Percentiles rank a stretch among this genome's conserved stretches.
These are phyloP conservation scores for Astraeus odoratus DNA, from an alignment of 768 basidiomycete species.

Conservation along the genomic window DNA sequence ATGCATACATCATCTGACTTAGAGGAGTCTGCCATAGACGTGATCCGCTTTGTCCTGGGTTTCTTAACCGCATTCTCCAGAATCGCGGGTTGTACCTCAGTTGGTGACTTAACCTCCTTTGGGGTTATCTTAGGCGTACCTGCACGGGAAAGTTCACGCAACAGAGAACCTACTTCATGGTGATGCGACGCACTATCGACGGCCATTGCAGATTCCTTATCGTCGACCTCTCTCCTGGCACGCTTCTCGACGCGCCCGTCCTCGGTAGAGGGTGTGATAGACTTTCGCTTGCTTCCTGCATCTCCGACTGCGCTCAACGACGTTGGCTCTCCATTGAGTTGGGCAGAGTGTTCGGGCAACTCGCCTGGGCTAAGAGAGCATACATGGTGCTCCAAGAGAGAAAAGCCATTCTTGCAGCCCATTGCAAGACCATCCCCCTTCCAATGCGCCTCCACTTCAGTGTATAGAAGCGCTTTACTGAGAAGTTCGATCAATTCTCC, in stretches of 20 bases:
- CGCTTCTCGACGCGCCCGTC: slow-evolving; percentile 60
- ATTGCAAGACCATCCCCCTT: slow-evolving; percentile 50
- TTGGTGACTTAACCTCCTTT: slow-evolving; percentile 16
- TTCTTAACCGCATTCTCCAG: slow-evolving; percentile 24
- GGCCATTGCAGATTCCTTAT: slow-evolving; percentile 28
- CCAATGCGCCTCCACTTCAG: slow-evolving; percentile 83
- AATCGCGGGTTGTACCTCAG: slow-evolving; percentile 15
- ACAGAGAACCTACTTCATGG: slow-evolving; percentile 22
- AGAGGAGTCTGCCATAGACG: slow-evolving; percentile 18
- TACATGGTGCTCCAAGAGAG: slow-evolving; percentile 66
- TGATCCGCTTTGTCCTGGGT: slow-evolving; percentile 31
- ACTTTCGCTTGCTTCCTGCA: slow-evolving; percentile 44
- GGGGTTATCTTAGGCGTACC: slow-evolving; percentile 7
- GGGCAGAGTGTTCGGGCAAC: slow-evolving; percentile 10
- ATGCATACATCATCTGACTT: slow-evolving; percentile 35
- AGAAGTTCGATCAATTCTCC: slow-evolving; percentile 80
- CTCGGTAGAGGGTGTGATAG: slow-evolving; percentile 34
- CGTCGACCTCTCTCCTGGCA: slow-evolving; percentile 43
- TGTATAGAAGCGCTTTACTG: slow-evolving; percentile 71
- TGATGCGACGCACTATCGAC: slow-evolving; percentile 32
- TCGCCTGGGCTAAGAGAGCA: slow-evolving; percentile 50
- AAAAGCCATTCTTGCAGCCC: slow-evolving; percentile 66
- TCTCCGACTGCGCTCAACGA: slow-evolving; percentile 12
- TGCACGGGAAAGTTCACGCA: slow-evolving; percentile 6
- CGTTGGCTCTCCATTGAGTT: slow-evolving; percentile 11